A percentile compares a stretch with the other conserved stretches of the same genome.
Conservation (phyloP, 2,329 filamentous ascomycete species). For the Penicillium sp. region DNA sequence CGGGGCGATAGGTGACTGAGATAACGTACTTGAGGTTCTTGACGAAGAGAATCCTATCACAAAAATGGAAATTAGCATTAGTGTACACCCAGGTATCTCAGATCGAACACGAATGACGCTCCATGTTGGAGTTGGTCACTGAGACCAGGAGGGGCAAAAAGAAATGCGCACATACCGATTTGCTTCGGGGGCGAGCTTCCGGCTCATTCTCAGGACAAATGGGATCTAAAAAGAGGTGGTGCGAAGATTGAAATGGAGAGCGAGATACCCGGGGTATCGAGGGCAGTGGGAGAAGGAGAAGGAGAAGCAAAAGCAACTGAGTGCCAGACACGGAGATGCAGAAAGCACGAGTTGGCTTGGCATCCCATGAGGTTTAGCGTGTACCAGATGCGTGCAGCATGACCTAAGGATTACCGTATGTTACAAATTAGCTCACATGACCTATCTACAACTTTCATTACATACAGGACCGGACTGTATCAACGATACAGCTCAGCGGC, state of each 20-base stretch:
- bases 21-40: conserved; percentile 89
- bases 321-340: conserved; percentile 23
- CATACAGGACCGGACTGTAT: conserved; percentile 7
- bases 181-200: conserved; percentile 97
- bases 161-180: conserved; percentile 67
- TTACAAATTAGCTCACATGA: conserved; percentile 2
- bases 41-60: conserved; percentile 89
- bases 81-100: not conserved
- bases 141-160: conserved; percentile 27
- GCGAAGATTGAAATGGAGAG: conserved; percentile 14
- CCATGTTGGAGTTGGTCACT: conserved; percentile 2
- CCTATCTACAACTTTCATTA: not conserved
- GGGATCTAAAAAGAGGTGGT: conserved; percentile 17
- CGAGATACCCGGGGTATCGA: conserved; percentile 28
- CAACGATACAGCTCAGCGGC: conserved; percentile 11
- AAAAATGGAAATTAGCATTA: conserved; percentile 5
- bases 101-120: conserved; percentile 14
- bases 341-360: conserved; percentile 29
- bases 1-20: conserved; percentile 3
- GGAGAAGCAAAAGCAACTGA: conserved; percentile 15
- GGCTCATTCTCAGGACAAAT: conserved; percentile 39
- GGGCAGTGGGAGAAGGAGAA: conserved; percentile 17
- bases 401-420: conserved; percentile 12
- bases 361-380: conserved; percentile 18
- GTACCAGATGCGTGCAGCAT: conserved; percentile 1